phyloP scores from a whole-genome alignment of 805 yeast species.

The Cyberlindnera meyerae region DNA sequence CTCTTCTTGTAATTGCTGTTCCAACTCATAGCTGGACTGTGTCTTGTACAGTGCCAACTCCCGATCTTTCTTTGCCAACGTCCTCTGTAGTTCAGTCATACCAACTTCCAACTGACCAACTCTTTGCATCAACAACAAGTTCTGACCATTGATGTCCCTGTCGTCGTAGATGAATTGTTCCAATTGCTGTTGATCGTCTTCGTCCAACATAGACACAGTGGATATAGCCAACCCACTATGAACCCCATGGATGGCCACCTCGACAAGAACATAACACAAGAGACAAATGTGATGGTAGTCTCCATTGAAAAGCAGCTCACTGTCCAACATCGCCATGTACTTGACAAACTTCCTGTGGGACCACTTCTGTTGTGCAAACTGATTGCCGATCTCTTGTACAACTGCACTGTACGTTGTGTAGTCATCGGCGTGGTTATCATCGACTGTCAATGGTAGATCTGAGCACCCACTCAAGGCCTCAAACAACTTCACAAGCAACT shows the following conservation, averaged over 20 bases:
- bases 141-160: slow-evolving; percentile 18
- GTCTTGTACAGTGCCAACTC: background rate
- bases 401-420: too few relatives aligned
- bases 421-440: slow-evolving; percentile 11
- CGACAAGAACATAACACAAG: slow-evolving; percentile 16
- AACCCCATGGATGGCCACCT: slow-evolving; percentile 18
- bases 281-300: slow-evolving; percentile 11
- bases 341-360: slow-evolving; percentile 8
- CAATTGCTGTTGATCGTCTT: slow-evolving; percentile 13
- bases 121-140: slow-evolving; percentile 16
- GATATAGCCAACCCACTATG: slow-evolving; percentile 13
- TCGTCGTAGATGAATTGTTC: slow-evolving; percentile 18
- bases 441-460: slow-evolving; percentile 5
- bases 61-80: slow-evolving; percentile 7
- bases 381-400: too few relatives aligned
- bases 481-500: background rate
- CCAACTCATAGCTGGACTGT: background rate
- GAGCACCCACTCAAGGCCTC: background rate
- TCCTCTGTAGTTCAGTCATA: slow-evolving; percentile 4
- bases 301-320: slow-evolving; percentile 5
- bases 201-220: slow-evolving; percentile 10
- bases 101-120: slow-evolving; percentile 15
- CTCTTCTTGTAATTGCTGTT: slow-evolving; percentile 1
- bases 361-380: slow-evolving; percentile 6
- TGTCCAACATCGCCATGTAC: slow-evolving; percentile 8